Conservation (phyloP, 768 basidiomycete species). For the Psilocybe subaeruginosa region DNA sequence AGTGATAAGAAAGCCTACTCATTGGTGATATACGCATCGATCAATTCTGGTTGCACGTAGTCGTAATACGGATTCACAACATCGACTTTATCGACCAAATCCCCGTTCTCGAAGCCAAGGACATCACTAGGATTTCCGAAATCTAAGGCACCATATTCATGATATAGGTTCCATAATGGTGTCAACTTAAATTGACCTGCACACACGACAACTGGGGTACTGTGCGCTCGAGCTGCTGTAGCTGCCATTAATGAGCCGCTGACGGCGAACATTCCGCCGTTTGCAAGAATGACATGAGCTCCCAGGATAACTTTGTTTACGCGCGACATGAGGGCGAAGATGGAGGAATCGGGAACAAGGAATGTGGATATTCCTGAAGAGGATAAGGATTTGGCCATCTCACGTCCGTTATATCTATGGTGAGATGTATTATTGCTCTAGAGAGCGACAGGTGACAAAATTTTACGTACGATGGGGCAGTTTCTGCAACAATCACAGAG, state of each 20-base stretch:
- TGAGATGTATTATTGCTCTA: neutral
- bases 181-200: constrained; percentile 97
- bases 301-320: constrained; percentile 97
- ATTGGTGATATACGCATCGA: constrained; percentile 95
- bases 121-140: constrained; percentile 67
- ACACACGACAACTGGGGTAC: constrained; percentile 91
- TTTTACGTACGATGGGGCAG: constrained; percentile 84
- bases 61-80: constrained; percentile 97
- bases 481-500: constrained; percentile 95
- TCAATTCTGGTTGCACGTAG: constrained; percentile 89
- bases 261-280: constrained; percentile 93
- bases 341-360: constrained; percentile 94
- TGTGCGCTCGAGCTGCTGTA: constrained; percentile 85
- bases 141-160: constrained; percentile 83
- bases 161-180: constrained; percentile 87
- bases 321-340: constrained; percentile 95
- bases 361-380: constrained; percentile 89
- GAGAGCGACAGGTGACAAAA: constrained; percentile 24
- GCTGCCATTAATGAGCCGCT: constrained; percentile 86
- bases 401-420: constrained; percentile 78
- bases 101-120: constrained; percentile 78
- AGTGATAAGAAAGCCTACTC: constrained; percentile 63
- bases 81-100: constrained; percentile 84
- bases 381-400: constrained; percentile 83
- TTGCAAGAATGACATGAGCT: constrained; percentile 94